Evolutionary conservation across 306 rosid species (phyloP).

Genomic region (Begonia loranthoides): DNA sequence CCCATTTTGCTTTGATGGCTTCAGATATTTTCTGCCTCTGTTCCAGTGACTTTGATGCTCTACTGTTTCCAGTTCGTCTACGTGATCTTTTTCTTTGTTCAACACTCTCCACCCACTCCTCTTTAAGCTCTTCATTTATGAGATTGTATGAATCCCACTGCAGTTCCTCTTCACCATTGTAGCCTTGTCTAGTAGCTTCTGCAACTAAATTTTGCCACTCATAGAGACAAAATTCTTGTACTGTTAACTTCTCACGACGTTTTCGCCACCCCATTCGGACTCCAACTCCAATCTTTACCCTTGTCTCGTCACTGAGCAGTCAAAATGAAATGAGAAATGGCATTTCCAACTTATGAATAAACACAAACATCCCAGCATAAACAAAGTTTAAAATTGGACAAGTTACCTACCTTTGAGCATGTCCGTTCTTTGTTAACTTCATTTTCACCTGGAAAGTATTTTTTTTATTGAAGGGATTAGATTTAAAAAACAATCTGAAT

Average conservation of each 20-base stretch:
- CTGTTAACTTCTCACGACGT: slow-evolving; percentile 36
- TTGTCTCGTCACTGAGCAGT: slow-evolving; percentile 25
- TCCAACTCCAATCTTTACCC: slow-evolving; percentile 59
- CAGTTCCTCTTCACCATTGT: slow-evolving; percentile 52
- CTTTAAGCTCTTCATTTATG: slow-evolving; percentile 38
- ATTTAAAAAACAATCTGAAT: not conserved
- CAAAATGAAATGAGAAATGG: not conserved
- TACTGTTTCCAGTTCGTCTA: slow-evolving; percentile 38
- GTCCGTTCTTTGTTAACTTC: slow-evolving; percentile 75
- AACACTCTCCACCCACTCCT: slow-evolving; percentile 53
- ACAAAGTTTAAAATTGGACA: not conserved
- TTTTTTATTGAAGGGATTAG: not conserved
- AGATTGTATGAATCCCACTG: slow-evolving; percentile 73
- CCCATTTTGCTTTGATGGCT: slow-evolving; percentile 91
- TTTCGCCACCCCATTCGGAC: slow-evolving; percentile 64
- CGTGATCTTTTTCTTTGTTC: slow-evolving; percentile 37
- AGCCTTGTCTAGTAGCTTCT: slow-evolving; percentile 66
- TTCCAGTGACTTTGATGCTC: slow-evolving; percentile 78
- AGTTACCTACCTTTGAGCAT: slow-evolving; percentile 68
- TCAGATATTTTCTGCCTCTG: slow-evolving; percentile 84
- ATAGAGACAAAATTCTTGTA: slow-evolving; percentile 58
- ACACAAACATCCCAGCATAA: too few relatives aligned
- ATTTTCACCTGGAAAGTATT: slow-evolving; percentile 62
- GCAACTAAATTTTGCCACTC: slow-evolving; percentile 89
- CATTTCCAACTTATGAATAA: too few relatives aligned